These are phyloP conservation scores for Quercus engelmannii DNA, from an alignment of 306 rosid genomes.

Conservation along the genomic window DNA sequence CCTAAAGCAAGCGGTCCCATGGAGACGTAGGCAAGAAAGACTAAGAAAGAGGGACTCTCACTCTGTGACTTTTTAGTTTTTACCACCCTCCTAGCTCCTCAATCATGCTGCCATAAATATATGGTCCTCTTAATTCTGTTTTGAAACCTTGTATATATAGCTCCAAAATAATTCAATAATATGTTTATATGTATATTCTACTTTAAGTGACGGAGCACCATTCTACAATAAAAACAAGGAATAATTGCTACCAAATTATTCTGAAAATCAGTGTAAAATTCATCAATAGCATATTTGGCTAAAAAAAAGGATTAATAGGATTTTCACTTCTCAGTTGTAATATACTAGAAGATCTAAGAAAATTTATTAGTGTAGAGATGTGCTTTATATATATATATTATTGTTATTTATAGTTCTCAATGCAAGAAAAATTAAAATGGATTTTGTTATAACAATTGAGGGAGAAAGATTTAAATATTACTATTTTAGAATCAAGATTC, in stretches of 20 bases:
- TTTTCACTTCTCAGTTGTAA: not conserved
- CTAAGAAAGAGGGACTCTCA: constrained; percentile 18
- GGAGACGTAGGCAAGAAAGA: constrained; percentile 63
- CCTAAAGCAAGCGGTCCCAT: constrained; percentile 80
- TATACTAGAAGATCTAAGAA: not conserved
- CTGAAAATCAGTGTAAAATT: not conserved
- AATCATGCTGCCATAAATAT: constrained; percentile 2
- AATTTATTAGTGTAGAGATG: not conserved
- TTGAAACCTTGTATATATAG: not conserved
- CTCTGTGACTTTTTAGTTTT: not conserved
- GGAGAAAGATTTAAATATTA: too few species aligned
- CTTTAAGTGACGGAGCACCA: not conserved
- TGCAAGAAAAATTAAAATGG: too few species aligned
- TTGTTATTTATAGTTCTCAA: too few species aligned
- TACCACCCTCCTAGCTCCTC: not conserved
- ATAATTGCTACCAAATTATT: not conserved
- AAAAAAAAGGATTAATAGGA: not conserved
- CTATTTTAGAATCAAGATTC: too few species aligned
- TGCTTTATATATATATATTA: too few species aligned
- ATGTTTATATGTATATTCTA: not conserved
- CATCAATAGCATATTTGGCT: not conserved
- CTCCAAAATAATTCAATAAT: not conserved
- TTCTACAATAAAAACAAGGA: not conserved
- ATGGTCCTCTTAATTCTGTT: not conserved
- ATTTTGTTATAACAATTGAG: too few species aligned